Conservation (phyloP, 2,329 filamentous ascomycete genomes). For the Fusarium robinianum region DNA sequence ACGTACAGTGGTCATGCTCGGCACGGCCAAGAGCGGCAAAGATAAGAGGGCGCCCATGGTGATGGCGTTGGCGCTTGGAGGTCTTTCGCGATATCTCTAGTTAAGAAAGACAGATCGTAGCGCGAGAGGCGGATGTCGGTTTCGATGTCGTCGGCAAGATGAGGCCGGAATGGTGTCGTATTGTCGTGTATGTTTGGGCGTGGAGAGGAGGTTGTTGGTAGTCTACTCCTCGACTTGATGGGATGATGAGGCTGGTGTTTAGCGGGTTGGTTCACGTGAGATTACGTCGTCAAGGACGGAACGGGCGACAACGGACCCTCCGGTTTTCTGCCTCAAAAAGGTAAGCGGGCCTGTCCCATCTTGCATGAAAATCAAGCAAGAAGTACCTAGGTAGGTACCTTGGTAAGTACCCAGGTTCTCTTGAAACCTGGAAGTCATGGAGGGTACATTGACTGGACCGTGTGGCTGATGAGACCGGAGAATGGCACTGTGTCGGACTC, state of each 20-base stretch:
- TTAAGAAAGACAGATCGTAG: too few species aligned
- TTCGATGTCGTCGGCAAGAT: too few species aligned
- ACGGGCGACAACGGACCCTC: conserved; percentile 2
- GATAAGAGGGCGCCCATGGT: conserved; percentile 90
- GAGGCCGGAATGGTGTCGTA: too few species aligned
- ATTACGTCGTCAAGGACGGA: conserved; percentile 29
- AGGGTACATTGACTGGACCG: too few species aligned
- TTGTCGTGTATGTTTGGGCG: conserved; percentile 2
- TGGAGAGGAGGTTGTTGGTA: neutral
- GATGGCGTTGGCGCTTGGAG: conserved; percentile 11
- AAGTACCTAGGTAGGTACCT: neutral
- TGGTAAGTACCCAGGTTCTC: too few species aligned
- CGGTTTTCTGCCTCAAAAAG: too few species aligned
- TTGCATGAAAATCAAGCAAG: neutral
- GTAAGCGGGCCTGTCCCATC: too few species aligned
- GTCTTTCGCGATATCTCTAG: too few species aligned
- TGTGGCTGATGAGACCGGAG: too few species aligned
- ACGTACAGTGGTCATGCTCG: conserved; percentile 83
- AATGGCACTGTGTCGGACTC: too few species aligned
- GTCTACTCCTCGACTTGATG: conserved; percentile 16
- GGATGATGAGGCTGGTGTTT: conserved; percentile 25
- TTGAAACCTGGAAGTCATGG: too few species aligned
- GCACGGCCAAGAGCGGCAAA: conserved; percentile 84
- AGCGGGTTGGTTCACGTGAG: conserved; percentile 33
- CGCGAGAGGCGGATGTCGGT: too few species aligned